Percentiles rank a stretch among this genome's conserved stretches.
Evolutionary conservation across 441 rosid genomes (phyloP).

Genomic region (Codiaeum variegatum): DNA sequence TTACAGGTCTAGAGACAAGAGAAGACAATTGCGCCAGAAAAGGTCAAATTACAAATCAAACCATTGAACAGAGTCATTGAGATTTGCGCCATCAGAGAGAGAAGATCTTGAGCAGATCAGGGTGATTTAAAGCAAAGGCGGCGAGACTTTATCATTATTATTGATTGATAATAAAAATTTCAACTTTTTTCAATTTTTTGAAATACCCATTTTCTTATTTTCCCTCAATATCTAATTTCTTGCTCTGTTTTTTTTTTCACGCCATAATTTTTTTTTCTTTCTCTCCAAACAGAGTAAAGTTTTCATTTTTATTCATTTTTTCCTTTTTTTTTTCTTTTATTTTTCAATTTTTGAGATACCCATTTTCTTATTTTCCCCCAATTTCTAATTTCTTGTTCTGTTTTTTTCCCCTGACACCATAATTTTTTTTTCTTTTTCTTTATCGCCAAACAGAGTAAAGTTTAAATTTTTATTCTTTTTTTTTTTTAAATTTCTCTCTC

Average conservation of each 20-base stretch:
- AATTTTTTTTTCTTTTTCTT: neutral
- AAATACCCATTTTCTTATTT: constrained; percentile 18
- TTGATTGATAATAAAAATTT: constrained; percentile 23
- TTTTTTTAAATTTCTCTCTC: neutral
- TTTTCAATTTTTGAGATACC: neutral
- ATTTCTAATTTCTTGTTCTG: neutral
- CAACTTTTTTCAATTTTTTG: neutral
- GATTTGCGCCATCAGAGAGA: constrained; percentile 29
- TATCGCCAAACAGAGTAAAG: neutral
- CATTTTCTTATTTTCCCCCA: constrained; percentile 21
- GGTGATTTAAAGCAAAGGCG: constrained; percentile 73
- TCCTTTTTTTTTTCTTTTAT: neutral
- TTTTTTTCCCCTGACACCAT: constrained; percentile 8
- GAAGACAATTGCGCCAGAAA: constrained; percentile 42
- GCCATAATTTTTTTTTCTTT: neutral
- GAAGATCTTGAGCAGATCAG: constrained; percentile 38
- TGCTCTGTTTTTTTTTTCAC: neutral
- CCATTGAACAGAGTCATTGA: constrained; percentile 19
- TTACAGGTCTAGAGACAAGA: neutral
- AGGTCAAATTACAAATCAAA: too few species aligned
- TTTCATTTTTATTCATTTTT: neutral
- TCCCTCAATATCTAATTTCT: neutral
- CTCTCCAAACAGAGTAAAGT: neutral
- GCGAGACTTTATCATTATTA: constrained; percentile 73
- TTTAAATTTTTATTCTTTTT: neutral